Conservation (phyloP, 495 filamentous ascomycete genomes). For the Immersiella caudata region DNA sequence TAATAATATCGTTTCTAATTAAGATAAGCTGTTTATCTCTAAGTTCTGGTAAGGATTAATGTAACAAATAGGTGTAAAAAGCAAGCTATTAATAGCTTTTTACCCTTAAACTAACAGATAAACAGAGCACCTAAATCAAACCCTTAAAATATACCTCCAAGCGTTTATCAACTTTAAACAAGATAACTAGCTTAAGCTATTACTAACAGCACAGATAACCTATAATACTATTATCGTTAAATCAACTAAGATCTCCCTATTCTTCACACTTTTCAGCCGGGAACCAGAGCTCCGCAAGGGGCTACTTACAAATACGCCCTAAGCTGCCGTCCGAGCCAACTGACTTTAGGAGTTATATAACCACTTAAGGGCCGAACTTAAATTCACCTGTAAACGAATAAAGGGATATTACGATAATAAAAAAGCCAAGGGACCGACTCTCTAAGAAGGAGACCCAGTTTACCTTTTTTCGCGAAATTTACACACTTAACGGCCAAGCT, state of each 20-base stretch:
- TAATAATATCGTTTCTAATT: conserved; percentile 1
- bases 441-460: background rate
- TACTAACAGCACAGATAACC: conserved; percentile 16
- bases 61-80: background rate
- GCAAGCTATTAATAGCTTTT: conserved; percentile 34
- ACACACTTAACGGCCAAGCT: background rate
- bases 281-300: background rate
- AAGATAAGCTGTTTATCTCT: conserved; percentile 3
- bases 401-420: background rate
- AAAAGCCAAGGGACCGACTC: background rate
- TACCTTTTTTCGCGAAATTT: background rate
- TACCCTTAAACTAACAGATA: conserved; percentile 22
- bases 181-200: conserved; percentile 20
- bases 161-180: conserved; percentile 14
- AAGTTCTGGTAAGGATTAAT: background rate
- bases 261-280: background rate
- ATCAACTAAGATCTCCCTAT: background rate
- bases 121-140: conserved; percentile 25
- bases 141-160: conserved; percentile 14
- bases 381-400: background rate
- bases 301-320: background rate
- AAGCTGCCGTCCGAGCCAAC: background rate
- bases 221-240: conserved; percentile 15
- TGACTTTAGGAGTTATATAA: background rate
- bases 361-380: background rate